These are phyloP conservation scores for Lipomyces starkeyi DNA, from an alignment of 805 yeast species.

Conservation along the genomic window DNA sequence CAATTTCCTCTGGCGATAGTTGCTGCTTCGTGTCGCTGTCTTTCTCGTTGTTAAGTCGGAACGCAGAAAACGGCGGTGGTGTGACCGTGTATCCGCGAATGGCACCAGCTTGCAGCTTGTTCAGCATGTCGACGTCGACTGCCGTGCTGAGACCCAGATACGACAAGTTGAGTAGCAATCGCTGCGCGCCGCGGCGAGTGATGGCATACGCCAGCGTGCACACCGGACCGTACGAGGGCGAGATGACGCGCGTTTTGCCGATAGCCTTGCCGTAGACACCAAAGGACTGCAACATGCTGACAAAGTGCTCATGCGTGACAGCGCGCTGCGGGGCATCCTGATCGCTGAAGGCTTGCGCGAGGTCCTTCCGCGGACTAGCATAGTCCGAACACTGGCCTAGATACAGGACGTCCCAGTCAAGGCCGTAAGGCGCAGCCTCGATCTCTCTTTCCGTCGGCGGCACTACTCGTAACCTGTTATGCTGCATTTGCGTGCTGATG, in stretches of 20 bases:
- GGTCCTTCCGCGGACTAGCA: slow-evolving; percentile 20
- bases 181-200: slow-evolving; percentile 19
- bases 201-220: slow-evolving; percentile 28
- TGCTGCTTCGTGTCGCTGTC: slow-evolving; percentile 9
- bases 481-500: slow-evolving; percentile 26
- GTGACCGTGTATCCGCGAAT: slow-evolving; percentile 20
- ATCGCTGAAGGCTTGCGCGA: slow-evolving; percentile 21
- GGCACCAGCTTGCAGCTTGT: slow-evolving; percentile 11
- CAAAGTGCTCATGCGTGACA: slow-evolving; percentile 13
- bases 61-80: slow-evolving; percentile 15
- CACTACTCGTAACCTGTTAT: slow-evolving; percentile 21
- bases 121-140: slow-evolving; percentile 12
- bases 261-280: slow-evolving; percentile 22
- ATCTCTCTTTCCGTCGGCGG: slow-evolving; percentile 22
- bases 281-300: slow-evolving; percentile 10
- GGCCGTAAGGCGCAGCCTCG: slow-evolving; percentile 28
- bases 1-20: background rate
- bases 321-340: slow-evolving; percentile 22
- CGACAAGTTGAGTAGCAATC: slow-evolving; percentile 12
- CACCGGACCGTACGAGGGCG: slow-evolving; percentile 28
- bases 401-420: slow-evolving; percentile 30
- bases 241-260: slow-evolving; percentile 19
- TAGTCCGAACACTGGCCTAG: slow-evolving; percentile 32
- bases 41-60: slow-evolving; percentile 12
- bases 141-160: slow-evolving; percentile 13